Conservation (phyloP, 495 filamentous ascomycete genomes). For the Lophiotrema nucula region DNA sequence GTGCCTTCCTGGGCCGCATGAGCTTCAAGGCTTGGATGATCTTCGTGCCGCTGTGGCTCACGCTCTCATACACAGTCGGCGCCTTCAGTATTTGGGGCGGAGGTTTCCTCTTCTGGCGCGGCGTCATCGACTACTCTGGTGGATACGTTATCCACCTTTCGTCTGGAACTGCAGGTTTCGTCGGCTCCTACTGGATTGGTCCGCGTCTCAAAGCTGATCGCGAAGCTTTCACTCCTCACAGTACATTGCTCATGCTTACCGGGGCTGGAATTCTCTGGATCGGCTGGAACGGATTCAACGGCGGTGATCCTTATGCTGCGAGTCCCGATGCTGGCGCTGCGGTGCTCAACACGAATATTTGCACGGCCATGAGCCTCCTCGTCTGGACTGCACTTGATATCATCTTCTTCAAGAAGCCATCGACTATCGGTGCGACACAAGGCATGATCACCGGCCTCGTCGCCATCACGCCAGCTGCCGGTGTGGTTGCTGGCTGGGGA, state of each 20-base stretch:
- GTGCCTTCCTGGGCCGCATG: constrained; percentile 53
- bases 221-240: constrained; percentile 54
- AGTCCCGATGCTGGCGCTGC: constrained; percentile 57
- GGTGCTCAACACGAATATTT: constrained; percentile 58
- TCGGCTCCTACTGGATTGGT: constrained; percentile 55
- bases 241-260: constrained; percentile 50
- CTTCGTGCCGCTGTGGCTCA: constrained; percentile 58
- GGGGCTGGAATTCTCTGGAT: constrained; percentile 59
- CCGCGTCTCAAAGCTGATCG: constrained; percentile 52
- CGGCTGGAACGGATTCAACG: constrained; percentile 61
- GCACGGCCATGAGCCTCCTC: constrained; percentile 53
- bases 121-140: constrained; percentile 59
- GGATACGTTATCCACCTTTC: constrained; percentile 60
- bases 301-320: constrained; percentile 56
- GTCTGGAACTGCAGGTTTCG: constrained; percentile 57
- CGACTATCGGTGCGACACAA: constrained; percentile 53
- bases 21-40: constrained; percentile 59
- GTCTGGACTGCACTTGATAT: constrained; percentile 50
- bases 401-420: constrained; percentile 52
- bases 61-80: constrained; percentile 48
- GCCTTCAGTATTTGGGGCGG: constrained; percentile 57
- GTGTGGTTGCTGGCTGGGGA: constrained; percentile 57
- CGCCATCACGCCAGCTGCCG: constrained; percentile 57
- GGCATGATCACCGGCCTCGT: constrained; percentile 57
- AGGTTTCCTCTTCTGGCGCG: constrained; percentile 52